Evolutionary conservation across 306 rosid genomes (phyloP).

Genomic region (Quercus cerris): DNA sequence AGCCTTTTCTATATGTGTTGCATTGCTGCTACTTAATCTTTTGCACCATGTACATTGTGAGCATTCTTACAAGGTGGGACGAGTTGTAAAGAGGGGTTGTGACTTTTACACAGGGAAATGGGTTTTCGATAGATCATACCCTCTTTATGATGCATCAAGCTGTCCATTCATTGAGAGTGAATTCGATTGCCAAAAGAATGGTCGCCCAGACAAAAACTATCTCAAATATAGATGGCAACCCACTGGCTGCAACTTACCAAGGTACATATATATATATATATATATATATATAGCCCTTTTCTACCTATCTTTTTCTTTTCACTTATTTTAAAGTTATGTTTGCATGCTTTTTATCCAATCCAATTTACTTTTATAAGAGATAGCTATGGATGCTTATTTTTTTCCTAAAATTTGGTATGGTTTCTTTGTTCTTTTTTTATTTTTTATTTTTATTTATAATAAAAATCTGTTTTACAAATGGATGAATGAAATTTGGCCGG

Average conservation of each 20-base stretch:
- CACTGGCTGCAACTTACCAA: slow-evolving; percentile 49
- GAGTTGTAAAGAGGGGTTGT: slow-evolving; percentile 27
- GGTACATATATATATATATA: slow-evolving; percentile 25
- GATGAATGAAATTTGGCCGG: too few species aligned
- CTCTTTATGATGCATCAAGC: slow-evolving; percentile 45
- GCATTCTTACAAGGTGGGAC: background rate
- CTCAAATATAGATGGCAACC: slow-evolving; percentile 83
- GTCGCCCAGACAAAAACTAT: slow-evolving; percentile 63
- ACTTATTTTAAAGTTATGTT: too few species aligned
- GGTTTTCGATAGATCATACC: slow-evolving; percentile 56
- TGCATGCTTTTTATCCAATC: too few species aligned
- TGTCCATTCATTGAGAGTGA: slow-evolving; percentile 58
- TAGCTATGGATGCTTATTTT: too few species aligned
- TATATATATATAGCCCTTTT: too few species aligned
- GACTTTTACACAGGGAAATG: slow-evolving; percentile 57
- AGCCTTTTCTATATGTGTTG: background rate
- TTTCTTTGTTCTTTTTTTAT: too few species aligned
- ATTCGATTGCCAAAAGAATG: slow-evolving; percentile 58
- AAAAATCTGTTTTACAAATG: too few species aligned
- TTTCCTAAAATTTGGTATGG: too few species aligned
- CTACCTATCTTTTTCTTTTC: background rate
- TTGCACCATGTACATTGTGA: slow-evolving; percentile 20
- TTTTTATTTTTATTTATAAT: background rate
- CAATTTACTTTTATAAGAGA: too few species aligned
- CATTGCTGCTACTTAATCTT: slow-evolving; percentile 8